Evolutionary conservation across 352 stramenopile species (phyloP).

Genomic region (Phytopythium ostracodes): DNA sequence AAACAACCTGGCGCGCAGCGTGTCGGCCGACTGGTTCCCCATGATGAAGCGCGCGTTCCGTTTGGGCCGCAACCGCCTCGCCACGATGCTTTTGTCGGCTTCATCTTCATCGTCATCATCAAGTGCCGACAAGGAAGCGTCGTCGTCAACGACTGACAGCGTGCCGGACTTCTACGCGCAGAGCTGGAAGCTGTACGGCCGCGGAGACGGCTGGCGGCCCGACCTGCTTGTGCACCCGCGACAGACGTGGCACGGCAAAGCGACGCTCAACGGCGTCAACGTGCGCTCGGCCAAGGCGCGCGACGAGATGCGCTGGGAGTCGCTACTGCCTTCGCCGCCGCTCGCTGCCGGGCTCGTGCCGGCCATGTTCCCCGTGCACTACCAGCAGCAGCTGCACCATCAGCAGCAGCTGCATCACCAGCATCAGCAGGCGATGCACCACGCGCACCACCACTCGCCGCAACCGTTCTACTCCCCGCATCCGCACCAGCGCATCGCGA

Average conservation of each 20-base stretch:
- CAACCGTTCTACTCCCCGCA: constrained; percentile 28
- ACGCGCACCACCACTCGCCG: constrained; percentile 25
- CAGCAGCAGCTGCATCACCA: constrained; percentile 34
- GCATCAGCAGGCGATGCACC: constrained; percentile 24
- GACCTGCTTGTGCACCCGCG: constrained; percentile 77
- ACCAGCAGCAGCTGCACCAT: constrained; percentile 25
- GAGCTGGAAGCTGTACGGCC: constrained; percentile 62
- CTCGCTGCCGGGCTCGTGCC: neutral
- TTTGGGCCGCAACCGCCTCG: constrained; percentile 52
- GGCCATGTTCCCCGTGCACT: constrained; percentile 16
- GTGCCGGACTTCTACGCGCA: constrained; percentile 39
- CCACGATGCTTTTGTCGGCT: constrained; percentile 24
- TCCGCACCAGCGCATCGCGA: constrained; percentile 9
- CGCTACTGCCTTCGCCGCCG: constrained; percentile 20
- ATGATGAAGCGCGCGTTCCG: constrained; percentile 69
- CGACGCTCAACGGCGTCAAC: constrained; percentile 8
- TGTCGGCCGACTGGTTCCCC: constrained; percentile 67
- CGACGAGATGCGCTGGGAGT: constrained; percentile 30
- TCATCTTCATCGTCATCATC: constrained; percentile 12
- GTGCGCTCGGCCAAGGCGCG: constrained; percentile 20
- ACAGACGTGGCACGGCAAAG: constrained; percentile 53
- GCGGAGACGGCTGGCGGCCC: constrained; percentile 71
- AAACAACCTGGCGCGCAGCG: constrained; percentile 85
- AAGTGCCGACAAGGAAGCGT: neutral
- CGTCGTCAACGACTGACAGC: neutral